phyloP scores from a whole-genome alignment of 257 asterid species.

The Solanum chaucha region DNA sequence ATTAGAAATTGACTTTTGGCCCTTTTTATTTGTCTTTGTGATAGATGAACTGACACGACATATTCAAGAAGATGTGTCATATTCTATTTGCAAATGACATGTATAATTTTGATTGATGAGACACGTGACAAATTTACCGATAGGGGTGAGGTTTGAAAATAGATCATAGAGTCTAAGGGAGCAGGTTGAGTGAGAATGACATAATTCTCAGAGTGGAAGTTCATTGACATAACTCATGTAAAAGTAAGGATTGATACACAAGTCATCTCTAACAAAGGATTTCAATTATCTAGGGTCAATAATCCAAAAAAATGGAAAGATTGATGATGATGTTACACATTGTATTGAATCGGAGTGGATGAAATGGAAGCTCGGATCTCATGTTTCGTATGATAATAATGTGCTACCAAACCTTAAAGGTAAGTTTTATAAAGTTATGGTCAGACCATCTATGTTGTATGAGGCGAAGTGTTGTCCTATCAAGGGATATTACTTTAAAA shows the following conservation, averaged over 20 bases:
- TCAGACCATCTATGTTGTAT: background rate
- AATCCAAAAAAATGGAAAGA: background rate
- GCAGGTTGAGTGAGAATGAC: background rate
- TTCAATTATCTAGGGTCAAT: background rate
- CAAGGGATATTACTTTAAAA: background rate
- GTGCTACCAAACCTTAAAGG: background rate
- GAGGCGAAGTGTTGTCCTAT: too few relatives aligned
- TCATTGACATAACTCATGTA: background rate
- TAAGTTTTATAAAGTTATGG: background rate
- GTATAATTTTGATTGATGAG: background rate
- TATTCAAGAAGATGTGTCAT: background rate
- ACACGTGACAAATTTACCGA: background rate
- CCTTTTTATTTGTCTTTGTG: background rate
- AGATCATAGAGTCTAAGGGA: background rate
- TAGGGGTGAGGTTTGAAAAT: background rate
- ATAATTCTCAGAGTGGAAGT: background rate
- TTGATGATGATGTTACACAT: background rate
- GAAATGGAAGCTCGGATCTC: background rate
- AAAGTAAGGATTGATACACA: background rate
- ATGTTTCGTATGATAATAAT: background rate
- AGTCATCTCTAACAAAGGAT: background rate
- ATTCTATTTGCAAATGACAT: background rate
- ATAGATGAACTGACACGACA: background rate
- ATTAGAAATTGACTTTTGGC: background rate
- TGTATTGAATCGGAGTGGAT: background rate